Evolutionary conservation across 106 monocot genomes (phyloP).

Genomic region (Dioscorea dumetorum): DNA sequence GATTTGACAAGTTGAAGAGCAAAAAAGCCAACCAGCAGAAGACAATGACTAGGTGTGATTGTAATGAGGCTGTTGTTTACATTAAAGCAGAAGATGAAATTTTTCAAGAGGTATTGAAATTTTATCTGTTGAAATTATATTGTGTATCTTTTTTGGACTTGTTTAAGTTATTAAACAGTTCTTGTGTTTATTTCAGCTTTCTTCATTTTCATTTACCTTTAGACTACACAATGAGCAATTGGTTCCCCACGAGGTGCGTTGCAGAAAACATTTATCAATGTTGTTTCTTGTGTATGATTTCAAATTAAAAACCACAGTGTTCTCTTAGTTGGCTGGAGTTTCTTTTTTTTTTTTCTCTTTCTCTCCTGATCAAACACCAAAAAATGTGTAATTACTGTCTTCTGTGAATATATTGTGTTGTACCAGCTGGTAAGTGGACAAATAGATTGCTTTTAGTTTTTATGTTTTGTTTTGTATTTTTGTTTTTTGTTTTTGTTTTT

Average conservation of each 20-base stretch:
- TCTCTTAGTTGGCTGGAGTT: not conserved
- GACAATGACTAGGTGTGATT: constrained; percentile 10
- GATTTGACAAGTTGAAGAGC: constrained; percentile 18
- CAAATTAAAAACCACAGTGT: not conserved
- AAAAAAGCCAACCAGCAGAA: constrained; percentile 23
- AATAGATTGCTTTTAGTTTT: too few relatives aligned
- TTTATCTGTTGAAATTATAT: not conserved
- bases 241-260: constrained; percentile 65
- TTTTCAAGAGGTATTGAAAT: constrained; percentile 60
- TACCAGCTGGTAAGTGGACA: not conserved
- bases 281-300: not conserved
- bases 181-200: constrained; percentile 38
- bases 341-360: too few relatives aligned
- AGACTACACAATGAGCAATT: constrained; percentile 32
- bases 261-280: not conserved
- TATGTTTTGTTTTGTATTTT: too few relatives aligned
- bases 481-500: too few relatives aligned
- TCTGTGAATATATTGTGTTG: not conserved
- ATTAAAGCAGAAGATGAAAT: constrained; percentile 84
- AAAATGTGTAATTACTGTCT: not conserved
- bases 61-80: constrained; percentile 64
- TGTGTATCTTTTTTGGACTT: constrained; percentile 1
- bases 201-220: constrained; percentile 61
- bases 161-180: constrained; percentile 1
- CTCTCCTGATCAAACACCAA: not conserved